Conservation (phyloP, 169 alveolate genomes). For the Plasmodium reichenowi region DNA sequence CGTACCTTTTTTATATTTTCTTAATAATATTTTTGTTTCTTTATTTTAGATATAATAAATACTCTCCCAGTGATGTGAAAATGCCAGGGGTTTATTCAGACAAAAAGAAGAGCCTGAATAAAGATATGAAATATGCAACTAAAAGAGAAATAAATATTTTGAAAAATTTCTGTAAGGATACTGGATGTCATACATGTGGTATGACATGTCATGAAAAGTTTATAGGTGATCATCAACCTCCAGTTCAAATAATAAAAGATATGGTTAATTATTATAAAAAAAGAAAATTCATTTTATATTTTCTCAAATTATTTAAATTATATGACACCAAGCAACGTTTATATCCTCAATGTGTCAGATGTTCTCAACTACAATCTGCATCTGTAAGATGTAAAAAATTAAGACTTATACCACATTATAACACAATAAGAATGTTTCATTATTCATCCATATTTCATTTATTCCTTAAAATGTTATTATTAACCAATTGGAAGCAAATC, state of each 20-base stretch:
- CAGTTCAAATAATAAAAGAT: constrained; percentile 59
- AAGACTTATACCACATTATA: constrained; percentile 57
- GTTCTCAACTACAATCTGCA: constrained; percentile 69
- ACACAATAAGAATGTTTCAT: constrained; percentile 48
- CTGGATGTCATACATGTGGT: constrained; percentile 77
- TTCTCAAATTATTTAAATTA: constrained; percentile 54
- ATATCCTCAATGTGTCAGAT: constrained; percentile 66
- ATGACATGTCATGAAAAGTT: constrained; percentile 33
- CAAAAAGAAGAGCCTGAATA: constrained; percentile 24
- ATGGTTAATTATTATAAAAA: constrained; percentile 37
- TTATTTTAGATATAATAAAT: constrained; percentile 38
- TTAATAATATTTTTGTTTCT: neutral
- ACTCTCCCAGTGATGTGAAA: constrained; percentile 70
- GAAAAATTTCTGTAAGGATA: constrained; percentile 26
- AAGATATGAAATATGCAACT: constrained; percentile 72
- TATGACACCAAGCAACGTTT: constrained; percentile 60
- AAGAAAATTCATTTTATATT: constrained; percentile 4
- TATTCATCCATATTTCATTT: constrained; percentile 48
- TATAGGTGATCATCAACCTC: constrained; percentile 76
- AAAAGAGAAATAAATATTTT: constrained; percentile 56
- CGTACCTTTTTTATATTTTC: no score
- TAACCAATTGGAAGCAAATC: constrained; percentile 40
- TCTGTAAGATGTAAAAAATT: constrained; percentile 62
- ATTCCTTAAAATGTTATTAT: constrained; percentile 35
- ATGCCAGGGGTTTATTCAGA: constrained; percentile 74